Evolutionary conservation across 352 stramenopile species (phyloP), one percentile per base, ranked within the genome.

Genomic region (Hyaloperonospora arabidopsidis): DNA sequence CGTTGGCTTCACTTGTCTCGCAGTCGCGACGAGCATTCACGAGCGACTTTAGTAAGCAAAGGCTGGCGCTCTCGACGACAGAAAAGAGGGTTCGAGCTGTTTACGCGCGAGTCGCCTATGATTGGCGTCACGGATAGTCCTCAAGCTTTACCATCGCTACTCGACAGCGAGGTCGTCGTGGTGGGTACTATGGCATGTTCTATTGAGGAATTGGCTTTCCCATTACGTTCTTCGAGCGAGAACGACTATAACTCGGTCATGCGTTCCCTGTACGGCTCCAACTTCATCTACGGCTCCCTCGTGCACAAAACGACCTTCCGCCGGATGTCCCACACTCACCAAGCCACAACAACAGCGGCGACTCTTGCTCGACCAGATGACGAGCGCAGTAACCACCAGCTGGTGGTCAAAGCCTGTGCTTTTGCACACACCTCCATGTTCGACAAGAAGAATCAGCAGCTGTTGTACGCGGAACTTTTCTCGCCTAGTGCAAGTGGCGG

Each of bases 231-330:
- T 0, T 29, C 58, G 22, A 66, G 41, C 17, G 68, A 75, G 39
- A 68, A 41, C 29, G 54, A 71, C 32, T 75, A 63, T 48, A 75
- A 77, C 52, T 57, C 35, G n/a, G 19, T 67, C 45, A 77, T 80
- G 70, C 61, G 54, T 14, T 55, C 52, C 2, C 54, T 80, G 7
- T 77, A 73, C 55, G 57, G 64, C 41, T 59, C 62, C 2, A 51
- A 76, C 22, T 79, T 77, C 32, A 73, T 79, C 43, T 73, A 73
- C 36, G 70, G 70, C 11, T 73, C 67, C 11, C 49, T 79, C 40
- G 70, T 73, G 7, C 65, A 75, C 48, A 54, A 62, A 23, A 54
- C 53, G 21, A 55, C 21, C 3, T 56, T 60, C 52, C 29, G 50
- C 29, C 49, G 53, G 14, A 47, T 36, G 35, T 49, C 39, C 8